A percentile compares a stretch with the other conserved stretches of the same genome.
Conservation (phyloP, 2,329 filamentous ascomycete species). For the Fusarium coffeatum region DNA sequence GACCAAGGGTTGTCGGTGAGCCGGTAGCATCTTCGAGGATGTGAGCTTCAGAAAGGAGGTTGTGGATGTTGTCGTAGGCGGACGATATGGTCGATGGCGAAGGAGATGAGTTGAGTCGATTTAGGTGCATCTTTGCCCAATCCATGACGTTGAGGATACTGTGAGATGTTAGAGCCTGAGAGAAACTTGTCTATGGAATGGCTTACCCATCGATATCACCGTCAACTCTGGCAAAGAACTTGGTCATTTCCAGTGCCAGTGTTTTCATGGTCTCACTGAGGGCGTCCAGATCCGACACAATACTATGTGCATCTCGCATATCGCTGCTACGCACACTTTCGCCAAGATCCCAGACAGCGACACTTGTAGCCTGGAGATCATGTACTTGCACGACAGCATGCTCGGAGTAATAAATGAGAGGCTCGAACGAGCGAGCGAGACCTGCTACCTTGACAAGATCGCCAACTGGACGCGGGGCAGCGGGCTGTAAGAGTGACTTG, state of each 20-base stretch:
- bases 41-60: constrained; percentile 73
- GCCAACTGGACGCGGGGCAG: constrained; percentile 56
- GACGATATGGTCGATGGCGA: constrained; percentile 70
- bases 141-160: constrained; percentile 95
- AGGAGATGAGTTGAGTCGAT: constrained; percentile 72
- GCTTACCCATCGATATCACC: constrained; percentile 86
- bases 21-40: constrained; percentile 66
- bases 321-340: constrained; percentile 91
- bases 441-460: constrained; percentile 92
- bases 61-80: constrained; percentile 86
- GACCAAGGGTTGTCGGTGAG: constrained; percentile 75
- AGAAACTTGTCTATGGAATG: not conserved
- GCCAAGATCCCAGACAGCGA: constrained; percentile 93
- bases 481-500: constrained; percentile 76
- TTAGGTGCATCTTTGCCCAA: constrained; percentile 89
- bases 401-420: constrained; percentile 93
- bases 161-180: constrained; percentile 26
- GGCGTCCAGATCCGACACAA: constrained; percentile 86
- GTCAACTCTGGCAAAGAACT: constrained; percentile 93
- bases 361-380: constrained; percentile 88
- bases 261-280: constrained; percentile 87
- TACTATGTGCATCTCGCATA: constrained; percentile 88
- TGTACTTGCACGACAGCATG: constrained; percentile 87
- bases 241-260: constrained; percentile 85
- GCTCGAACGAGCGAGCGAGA: constrained; percentile 91